These are phyloP conservation scores for Naganishia vishniacii DNA, from an alignment of 768 basidiomycete species.

Conservation along the genomic window DNA sequence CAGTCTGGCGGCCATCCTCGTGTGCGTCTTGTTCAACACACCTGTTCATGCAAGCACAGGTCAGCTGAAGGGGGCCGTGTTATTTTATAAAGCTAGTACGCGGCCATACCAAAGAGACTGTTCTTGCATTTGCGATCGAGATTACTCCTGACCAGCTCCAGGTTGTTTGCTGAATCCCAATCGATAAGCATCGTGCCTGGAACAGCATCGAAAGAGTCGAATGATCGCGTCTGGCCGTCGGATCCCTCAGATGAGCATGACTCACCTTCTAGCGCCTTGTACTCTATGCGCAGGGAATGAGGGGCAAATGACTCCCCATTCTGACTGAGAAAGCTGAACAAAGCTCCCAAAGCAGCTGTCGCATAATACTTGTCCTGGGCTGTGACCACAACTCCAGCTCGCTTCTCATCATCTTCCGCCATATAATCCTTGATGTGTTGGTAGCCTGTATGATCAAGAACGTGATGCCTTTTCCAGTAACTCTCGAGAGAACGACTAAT, in stretches of 20 bases:
- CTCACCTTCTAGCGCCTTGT: slow-evolving; percentile 63
- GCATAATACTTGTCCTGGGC: slow-evolving; percentile 63
- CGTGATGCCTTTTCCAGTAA: too few species aligned
- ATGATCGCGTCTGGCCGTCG: too few species aligned
- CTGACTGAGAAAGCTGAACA: not conserved
- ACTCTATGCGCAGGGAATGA: slow-evolving; percentile 49
- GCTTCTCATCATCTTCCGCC: slow-evolving; percentile 67
- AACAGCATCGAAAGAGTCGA: not conserved
- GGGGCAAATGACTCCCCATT: slow-evolving; percentile 53
- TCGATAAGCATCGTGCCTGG: slow-evolving; percentile 90
- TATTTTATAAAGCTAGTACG: too few species aligned
- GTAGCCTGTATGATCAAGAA: slow-evolving; percentile 53
- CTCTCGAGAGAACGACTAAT: slow-evolving; percentile 17
- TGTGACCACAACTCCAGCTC: slow-evolving; percentile 71
- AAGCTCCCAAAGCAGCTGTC: slow-evolving; percentile 7
- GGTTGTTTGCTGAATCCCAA: slow-evolving; percentile 74
- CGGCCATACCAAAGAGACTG: slow-evolving; percentile 78
- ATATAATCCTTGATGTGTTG: slow-evolving; percentile 73
- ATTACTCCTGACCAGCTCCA: slow-evolving; percentile 81
- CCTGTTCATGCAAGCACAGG: slow-evolving; percentile 35
- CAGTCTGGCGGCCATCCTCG: slow-evolving; percentile 81
- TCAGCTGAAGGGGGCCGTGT: too few species aligned
- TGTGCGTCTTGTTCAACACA: slow-evolving; percentile 66
- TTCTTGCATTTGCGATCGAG: slow-evolving; percentile 58
- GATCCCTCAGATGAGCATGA: too few species aligned